Base-by-base conservation (phyloP, 805 yeast genomes). In the Cyberlindnera maclurae region DNA sequence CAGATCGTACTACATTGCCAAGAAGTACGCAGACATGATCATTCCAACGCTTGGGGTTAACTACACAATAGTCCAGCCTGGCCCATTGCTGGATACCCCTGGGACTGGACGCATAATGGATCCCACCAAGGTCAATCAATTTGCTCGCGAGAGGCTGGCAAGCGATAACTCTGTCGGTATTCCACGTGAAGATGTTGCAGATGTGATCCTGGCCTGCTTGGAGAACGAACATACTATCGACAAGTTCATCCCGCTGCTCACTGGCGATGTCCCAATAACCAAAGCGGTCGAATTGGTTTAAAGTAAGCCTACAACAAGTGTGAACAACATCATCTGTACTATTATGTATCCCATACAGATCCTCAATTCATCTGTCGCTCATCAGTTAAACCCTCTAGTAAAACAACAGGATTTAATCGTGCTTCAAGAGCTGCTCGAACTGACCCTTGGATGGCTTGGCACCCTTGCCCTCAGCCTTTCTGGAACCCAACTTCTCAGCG, bases 401-500 rank as follows among this genome's bases (percentile, higher is more conserved):
- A 26, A n/a, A n/a, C n/a, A n/a, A n/a, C n/a, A 15, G 28, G 10
- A 26, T 28, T 65, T 74, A 74, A 63, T 70, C 77, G 56, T 75
- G 73, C 70, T 74, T 81, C 66, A 82, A 75, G 56, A 77, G 77
- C 57, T 73, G 69, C 52, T 71, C 63, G 75, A 82, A 82, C 60
- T 72, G 73, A 65, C 81, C 82, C 71, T 81, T 72, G 54, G 86
- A 77, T 65, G 84, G 82, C 65, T 69, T 70, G 59, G 74, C 73
- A 62, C 71, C 65, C 55, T 77, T 46, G 68, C 71, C 68, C 57
- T 71, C 79, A 66, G 69, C 82, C 80, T 85, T 85, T 65, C 70
- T 71, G 57, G 89, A 79, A 63, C 94, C 96, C 58, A 82, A 74
- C 74, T 86, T 86, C 77, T 87, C 80, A 70, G 83, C 88, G 62